These are phyloP conservation scores for Xerocomellus amylosporus DNA, from an alignment of 768 basidiomycete genomes.

Conservation along the genomic window DNA sequence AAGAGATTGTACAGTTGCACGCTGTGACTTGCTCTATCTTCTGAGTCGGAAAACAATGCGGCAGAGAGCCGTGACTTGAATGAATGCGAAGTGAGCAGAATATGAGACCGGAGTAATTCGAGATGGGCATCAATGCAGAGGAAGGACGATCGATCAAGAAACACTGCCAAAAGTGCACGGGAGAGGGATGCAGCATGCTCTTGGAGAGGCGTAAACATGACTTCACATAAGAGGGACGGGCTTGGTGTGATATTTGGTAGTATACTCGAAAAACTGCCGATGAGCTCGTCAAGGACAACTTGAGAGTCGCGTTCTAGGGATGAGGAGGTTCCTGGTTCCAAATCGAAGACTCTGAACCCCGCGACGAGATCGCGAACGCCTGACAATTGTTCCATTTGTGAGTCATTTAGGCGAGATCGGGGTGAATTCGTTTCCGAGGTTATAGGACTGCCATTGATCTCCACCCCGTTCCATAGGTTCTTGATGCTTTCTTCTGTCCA, in stretches of 20 bases:
- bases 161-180: constrained; percentile 59
- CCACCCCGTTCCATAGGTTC: constrained; percentile 7
- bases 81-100: constrained; percentile 66
- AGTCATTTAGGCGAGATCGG: background rate
- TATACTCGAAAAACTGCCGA: constrained; percentile 52
- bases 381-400: background rate
- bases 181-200: constrained; percentile 65
- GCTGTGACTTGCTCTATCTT: constrained; percentile 42
- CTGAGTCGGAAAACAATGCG: constrained; percentile 77
- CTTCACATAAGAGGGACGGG: constrained; percentile 56
- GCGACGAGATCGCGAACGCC: constrained; percentile 36
- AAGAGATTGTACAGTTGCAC: constrained; percentile 23
- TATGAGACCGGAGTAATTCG: constrained; percentile 66
- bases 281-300: constrained; percentile 44
- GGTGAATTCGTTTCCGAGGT: background rate
- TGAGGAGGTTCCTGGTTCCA: constrained; percentile 55
- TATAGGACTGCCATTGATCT: background rate
- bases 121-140: constrained; percentile 71
- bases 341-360: constrained; percentile 57
- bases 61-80: constrained; percentile 68
- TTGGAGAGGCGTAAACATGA: constrained; percentile 60
- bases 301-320: constrained; percentile 20
- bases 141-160: constrained; percentile 60
- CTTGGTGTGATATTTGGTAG: constrained; percentile 67
- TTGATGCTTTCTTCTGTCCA: constrained; percentile 35